Evolutionary conservation across 2,329 filamentous ascomycete species (phyloP).

Genomic region (Neonectria magnoliae): DNA sequence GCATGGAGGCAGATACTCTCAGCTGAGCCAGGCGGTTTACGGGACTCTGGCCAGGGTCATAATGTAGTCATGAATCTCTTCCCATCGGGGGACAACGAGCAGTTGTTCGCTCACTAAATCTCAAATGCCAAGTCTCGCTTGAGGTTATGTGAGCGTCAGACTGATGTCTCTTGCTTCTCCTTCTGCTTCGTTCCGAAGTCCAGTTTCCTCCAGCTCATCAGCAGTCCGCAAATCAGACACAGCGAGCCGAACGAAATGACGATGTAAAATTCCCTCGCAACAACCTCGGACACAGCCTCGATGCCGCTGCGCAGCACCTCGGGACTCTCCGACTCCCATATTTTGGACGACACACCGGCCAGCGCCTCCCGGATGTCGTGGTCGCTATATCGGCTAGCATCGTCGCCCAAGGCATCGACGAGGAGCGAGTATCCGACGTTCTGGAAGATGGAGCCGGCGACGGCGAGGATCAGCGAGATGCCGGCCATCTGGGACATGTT

Average conservation of each 20-base stretch:
- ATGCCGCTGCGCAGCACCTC: conserved; percentile 8
- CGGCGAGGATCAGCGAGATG: conserved; percentile 20
- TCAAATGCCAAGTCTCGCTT: neutral
- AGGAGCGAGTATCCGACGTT: conserved; percentile 24
- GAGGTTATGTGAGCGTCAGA: neutral
- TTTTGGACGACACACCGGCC: conserved; percentile 19
- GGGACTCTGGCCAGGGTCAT: conserved; percentile 4
- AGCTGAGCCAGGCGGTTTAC: neutral
- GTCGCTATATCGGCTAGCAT: conserved; percentile 11
- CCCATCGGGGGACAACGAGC: neutral
- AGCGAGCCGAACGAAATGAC: conserved; percentile 12
- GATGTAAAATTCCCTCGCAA: conserved; percentile 22
- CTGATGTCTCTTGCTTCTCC: conserved; percentile 4
- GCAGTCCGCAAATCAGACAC: conserved; percentile 16
- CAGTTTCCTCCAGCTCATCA: conserved; percentile 25
- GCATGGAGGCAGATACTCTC: conserved; percentile 3
- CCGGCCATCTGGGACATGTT: conserved; percentile 47
- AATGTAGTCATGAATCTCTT: conserved; percentile 8
- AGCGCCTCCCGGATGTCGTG: conserved; percentile 23
- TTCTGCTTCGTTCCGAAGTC: conserved; percentile 14
- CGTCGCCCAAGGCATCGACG: conserved; percentile 13
- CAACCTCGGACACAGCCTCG: conserved; percentile 17
- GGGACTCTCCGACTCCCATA: conserved; percentile 18
- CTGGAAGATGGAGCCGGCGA: conserved; percentile 19
- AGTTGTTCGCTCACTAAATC: neutral